Percentiles rank a stretch among this genome's conserved stretches.
These are phyloP conservation scores for Cladorrhinum samala DNA, from an alignment of 495 filamentous ascomycete genomes.

Conservation along the genomic window DNA sequence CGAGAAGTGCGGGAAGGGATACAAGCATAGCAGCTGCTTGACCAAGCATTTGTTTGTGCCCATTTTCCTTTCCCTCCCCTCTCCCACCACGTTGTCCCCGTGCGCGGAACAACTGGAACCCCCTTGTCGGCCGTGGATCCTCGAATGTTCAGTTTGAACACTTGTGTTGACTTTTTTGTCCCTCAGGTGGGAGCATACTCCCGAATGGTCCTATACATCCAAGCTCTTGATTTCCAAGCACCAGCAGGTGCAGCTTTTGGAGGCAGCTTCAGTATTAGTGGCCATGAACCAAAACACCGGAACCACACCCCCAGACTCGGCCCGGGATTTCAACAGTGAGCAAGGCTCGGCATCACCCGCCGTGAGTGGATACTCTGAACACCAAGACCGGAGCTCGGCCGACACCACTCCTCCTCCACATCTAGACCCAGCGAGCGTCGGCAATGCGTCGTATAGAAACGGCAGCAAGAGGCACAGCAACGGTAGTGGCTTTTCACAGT, in stretches of 20 bases:
- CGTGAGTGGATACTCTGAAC: slow-evolving; percentile 69
- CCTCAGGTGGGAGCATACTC: slow-evolving; percentile 97
- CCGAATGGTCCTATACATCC: slow-evolving; percentile 95
- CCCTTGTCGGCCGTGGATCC: slow-evolving; percentile 15
- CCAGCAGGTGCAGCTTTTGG: slow-evolving; percentile 95
- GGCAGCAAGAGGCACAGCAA: too few relatives aligned
- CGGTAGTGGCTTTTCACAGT: slow-evolving; percentile 69
- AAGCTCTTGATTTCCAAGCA: slow-evolving; percentile 99
- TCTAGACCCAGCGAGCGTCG: slow-evolving; percentile 36
- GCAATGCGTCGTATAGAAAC: slow-evolving; percentile 42
- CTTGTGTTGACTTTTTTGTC: slow-evolving; percentile 41
- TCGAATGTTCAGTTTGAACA: slow-evolving; percentile 19
- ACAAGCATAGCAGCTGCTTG: slow-evolving; percentile 99
- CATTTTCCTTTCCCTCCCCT: slow-evolving; percentile 45
- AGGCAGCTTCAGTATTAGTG: slow-evolving; percentile 90
- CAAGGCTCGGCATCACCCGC: slow-evolving; percentile 75
- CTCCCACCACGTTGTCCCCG: slow-evolving; percentile 32
- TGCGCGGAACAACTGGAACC: slow-evolving; percentile 16
- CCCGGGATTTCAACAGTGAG: slow-evolving; percentile 64
- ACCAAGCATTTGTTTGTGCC: slow-evolving; percentile 99
- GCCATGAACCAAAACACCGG: slow-evolving; percentile 65
- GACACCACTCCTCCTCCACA: slow-evolving; percentile 68
- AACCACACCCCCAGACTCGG: slow-evolving; percentile 49
- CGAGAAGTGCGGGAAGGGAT: slow-evolving; percentile 98
- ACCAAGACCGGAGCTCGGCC: slow-evolving; percentile 61